Percentiles rank a stretch among this genome's conserved stretches.
phyloP scores from a whole-genome alignment of 2,329 filamentous ascomycete species.

The Monosporascus sp. region DNA sequence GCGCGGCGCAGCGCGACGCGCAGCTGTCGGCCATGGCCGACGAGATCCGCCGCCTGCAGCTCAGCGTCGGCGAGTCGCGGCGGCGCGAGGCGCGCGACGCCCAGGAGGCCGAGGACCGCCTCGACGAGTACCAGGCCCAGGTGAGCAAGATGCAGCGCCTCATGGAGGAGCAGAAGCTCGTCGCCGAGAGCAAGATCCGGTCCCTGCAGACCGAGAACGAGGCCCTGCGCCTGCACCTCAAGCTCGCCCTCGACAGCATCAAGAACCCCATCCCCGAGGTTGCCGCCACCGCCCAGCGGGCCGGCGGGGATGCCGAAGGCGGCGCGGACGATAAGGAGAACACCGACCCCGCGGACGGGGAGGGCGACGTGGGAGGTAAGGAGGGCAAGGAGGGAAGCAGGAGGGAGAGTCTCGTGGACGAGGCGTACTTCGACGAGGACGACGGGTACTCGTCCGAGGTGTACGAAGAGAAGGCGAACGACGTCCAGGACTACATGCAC shows the following conservation, averaged over 20 bases:
- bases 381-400: conserved; percentile 23
- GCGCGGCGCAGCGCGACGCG: conserved; percentile 86
- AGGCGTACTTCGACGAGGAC: conserved; percentile 57
- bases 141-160: conserved; percentile 87
- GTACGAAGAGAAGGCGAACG: conserved; percentile 49
- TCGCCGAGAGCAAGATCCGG: conserved; percentile 90
- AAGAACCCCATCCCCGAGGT: conserved; percentile 82
- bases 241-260: conserved; percentile 77
- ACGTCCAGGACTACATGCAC: conserved; percentile 82
- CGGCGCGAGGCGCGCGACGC: conserved; percentile 68
- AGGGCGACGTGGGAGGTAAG: conserved; percentile 28
- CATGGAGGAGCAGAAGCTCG: conserved; percentile 90
- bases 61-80: conserved; percentile 62
- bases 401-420: conserved; percentile 35
- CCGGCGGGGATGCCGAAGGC: conserved; percentile 17
- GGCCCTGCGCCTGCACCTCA: conserved; percentile 79
- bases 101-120: conserved; percentile 70
- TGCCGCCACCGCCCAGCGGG: conserved; percentile 17
- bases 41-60: conserved; percentile 81
- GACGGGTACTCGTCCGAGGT: conserved; percentile 38
- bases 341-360: conserved; percentile 15
- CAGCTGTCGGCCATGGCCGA: conserved; percentile 94
- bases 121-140: conserved; percentile 92
- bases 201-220: conserved; percentile 88
- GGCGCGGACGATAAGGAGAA: conserved; percentile 26